Evolutionary conservation across 73 alveolate genomes (phyloP), one percentile per base, ranked within the genome.

Genomic region (Paraurostyla sp.): DNA sequence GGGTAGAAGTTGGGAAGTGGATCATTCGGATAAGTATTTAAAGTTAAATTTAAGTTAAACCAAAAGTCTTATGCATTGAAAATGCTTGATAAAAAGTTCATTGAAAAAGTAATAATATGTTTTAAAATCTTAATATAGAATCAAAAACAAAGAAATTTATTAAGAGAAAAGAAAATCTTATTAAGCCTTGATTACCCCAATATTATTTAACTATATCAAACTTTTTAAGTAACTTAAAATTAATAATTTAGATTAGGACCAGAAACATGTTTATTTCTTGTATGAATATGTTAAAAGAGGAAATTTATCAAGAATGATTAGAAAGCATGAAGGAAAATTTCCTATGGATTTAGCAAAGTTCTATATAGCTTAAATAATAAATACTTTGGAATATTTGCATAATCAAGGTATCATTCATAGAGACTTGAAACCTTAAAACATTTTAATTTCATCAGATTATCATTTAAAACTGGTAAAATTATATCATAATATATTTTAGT

Each of bases 381-480:
- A 57, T 30, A 90, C 94, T 15, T 68, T 96, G 57, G 98, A 96
- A 71, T 92, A 94, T 80, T 68, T 94, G 36, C 98, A 93, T 71
- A 78, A 78, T 49, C 59, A 92, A 63, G 94, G 93, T 43, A 92
- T 96, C 49, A 87, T 94, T 58, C 95, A 94, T 92, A 46, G 98
- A 41, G 98, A 96, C 80, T 63, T 96, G 71, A 96, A 94, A 85
- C 98, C 99, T 42, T 94, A 96, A 85, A 96, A 96, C 92, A 96
- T 96, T 49, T 63, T 96, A 62, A 85, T 96, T 36, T 73, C 87
- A 62, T 54, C 73, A 32, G 93, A 88, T 75, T 91, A 91, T 11
- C 96, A 94, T 85, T 46, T 92, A 22, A 96, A 94, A 89, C 57
- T 96, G 51, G 91, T 85, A 91, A 33, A 38, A 1, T 13, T 20